A percentile compares a stretch with the other conserved stretches of the same genome.
These are phyloP conservation scores for Lachnellula hyalina DNA, from an alignment of 2,329 filamentous ascomycete species.

Conservation along the genomic window DNA sequence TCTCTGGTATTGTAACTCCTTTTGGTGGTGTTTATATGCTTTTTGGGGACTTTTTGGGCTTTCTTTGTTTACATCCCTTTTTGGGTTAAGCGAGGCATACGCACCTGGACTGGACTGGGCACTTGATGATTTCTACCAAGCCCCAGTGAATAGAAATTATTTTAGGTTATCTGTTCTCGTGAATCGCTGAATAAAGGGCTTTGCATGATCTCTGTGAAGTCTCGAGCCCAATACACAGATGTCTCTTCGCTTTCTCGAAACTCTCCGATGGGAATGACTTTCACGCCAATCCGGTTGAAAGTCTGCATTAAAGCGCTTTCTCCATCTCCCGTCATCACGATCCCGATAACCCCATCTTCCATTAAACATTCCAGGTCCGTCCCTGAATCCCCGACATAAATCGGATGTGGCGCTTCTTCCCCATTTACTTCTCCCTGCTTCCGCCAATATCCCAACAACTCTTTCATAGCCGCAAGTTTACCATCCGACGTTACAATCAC, in stretches of 20 bases:
- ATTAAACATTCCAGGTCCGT: constrained; percentile 30
- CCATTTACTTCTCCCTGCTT: not conserved
- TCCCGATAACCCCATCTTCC: constrained; percentile 16
- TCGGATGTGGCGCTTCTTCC: not conserved
- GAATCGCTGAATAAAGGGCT: constrained; percentile 5
- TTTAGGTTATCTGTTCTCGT: too few relatives aligned
- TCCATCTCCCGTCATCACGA: constrained; percentile 20
- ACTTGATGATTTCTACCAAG: not conserved
- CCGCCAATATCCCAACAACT: constrained; percentile 11
- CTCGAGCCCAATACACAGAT: constrained; percentile 19
- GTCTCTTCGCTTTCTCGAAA: constrained; percentile 6
- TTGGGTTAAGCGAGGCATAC: too few relatives aligned
- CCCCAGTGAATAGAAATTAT: not conserved
- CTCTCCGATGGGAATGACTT: constrained; percentile 11
- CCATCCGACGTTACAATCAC: constrained; percentile 21
- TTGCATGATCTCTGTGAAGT: constrained; percentile 21
- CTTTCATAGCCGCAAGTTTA: constrained; percentile 22
- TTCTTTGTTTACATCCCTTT: too few relatives aligned
- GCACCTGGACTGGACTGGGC: not conserved
- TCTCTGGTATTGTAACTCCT: too few relatives aligned
- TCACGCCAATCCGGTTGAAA: constrained; percentile 14
- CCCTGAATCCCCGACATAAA: constrained; percentile 30
- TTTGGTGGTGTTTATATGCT: too few relatives aligned
- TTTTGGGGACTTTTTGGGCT: too few relatives aligned
- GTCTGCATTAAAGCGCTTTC: constrained; percentile 16